phyloP scores from a whole-genome alignment of 192 early-diverging fungal species.

The Coemansia sp. region DNA sequence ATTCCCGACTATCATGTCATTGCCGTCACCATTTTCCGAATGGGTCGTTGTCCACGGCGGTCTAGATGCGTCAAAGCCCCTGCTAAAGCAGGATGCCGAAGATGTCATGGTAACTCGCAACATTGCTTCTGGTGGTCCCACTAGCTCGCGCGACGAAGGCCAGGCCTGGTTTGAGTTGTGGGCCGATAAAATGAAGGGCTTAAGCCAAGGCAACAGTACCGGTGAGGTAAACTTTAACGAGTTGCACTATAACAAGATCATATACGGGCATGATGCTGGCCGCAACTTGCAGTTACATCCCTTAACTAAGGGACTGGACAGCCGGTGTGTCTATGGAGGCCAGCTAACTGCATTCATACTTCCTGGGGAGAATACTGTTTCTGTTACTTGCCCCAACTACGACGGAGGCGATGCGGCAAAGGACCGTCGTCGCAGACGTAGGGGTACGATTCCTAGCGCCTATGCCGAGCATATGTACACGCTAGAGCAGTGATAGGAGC shows the following conservation, averaged over 20 bases:
- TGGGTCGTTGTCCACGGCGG: slow-evolving; percentile 73
- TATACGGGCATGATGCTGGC: slow-evolving; percentile 74
- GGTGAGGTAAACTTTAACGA: slow-evolving; percentile 27
- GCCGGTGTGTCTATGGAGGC: slow-evolving; percentile 71
- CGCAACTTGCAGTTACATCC: slow-evolving; percentile 59
- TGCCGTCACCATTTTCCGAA: slow-evolving; percentile 46
- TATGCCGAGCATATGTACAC: background rate
- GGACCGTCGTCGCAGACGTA: slow-evolving; percentile 8
- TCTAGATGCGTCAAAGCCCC: slow-evolving; percentile 54
- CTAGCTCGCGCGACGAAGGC: slow-evolving; percentile 18
- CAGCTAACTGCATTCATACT: slow-evolving; percentile 63
- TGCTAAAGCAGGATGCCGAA: slow-evolving; percentile 60
- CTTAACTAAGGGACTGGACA: slow-evolving; percentile 67
- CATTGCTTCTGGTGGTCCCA: slow-evolving; percentile 20
- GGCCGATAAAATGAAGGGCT: slow-evolving; percentile 53
- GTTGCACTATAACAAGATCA: slow-evolving; percentile 46
- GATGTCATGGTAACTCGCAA: slow-evolving; percentile 65
- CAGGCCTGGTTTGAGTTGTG: slow-evolving; percentile 45
- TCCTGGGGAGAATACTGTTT: slow-evolving; percentile 34
- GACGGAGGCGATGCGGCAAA: slow-evolving; percentile 7
- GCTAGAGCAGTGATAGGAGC: background rate
- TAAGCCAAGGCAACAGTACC: background rate
- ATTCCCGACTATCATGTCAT: slow-evolving; percentile 61
- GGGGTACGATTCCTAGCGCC: background rate
- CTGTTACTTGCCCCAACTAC: slow-evolving; percentile 27